Evolutionary conservation across 1,284 basidiomycete species (phyloP), one percentile per base, ranked within the genome.

Genomic region (Leccinum variabile): DNA sequence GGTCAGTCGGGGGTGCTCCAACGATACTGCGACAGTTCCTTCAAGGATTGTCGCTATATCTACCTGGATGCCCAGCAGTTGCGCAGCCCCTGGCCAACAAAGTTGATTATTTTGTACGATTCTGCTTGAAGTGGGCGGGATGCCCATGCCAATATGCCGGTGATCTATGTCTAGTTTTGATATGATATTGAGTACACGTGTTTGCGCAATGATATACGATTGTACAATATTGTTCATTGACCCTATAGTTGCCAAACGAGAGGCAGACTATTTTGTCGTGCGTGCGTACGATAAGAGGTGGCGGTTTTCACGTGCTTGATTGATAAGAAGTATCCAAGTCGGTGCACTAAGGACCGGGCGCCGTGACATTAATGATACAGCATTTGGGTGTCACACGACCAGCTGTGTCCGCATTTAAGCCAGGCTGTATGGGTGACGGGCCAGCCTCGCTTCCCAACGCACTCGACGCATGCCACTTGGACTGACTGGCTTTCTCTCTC

Each of bases 1-100:
- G 84, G 81, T 0, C 68, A 78, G 39, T 82, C 83, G 2, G 88
- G 87, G 4, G 65, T 66, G 14, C 80, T 90, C 39, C 79, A 82
- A 57, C 76, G 84, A 49, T 80, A 77, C 75, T 54, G 64, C 32
- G 76, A 79, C 52, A 52, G 59, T 2, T 67, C 70, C 5, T 57
- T 76, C 50, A 74, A 72, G 10, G 72, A 78, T 22, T 65, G 77
- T n/a, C 69, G 71, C 5, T 79, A 79, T 63, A 75, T 78, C 59
- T 87, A 86, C 69, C 71, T 87, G 61, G 78, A 81, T 56, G 65
- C 68, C 7, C 74, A 77, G 22, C 79, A 82, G 67, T 65, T 76
- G 28, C 75, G 80, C 10, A 75, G 70, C 2, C 81, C 85, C 22
- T 87, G 85, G 84, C 82, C 84, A 3, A 80, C 78, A 18, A 79